Conservation (phyloP, 1,284 basidiomycete genomes). For the Thelephora terrestris region DNA sequence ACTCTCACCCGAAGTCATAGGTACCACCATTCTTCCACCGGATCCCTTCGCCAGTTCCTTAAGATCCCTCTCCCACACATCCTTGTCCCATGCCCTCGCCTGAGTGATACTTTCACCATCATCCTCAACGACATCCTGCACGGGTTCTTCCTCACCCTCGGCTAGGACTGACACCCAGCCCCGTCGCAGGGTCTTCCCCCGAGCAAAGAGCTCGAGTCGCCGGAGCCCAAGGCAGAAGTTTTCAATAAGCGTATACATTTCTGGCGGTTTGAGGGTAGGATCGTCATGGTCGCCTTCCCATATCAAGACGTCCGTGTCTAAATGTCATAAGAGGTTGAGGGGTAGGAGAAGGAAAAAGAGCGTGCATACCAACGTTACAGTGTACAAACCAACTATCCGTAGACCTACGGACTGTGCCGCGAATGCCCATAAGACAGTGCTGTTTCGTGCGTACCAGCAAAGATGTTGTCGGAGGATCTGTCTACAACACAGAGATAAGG, state of each 20-base stretch:
- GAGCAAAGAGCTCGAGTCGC: slow-evolving; percentile 86
- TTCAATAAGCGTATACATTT: slow-evolving; percentile 92
- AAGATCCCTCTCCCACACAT: slow-evolving; percentile 48
- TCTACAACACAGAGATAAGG: slow-evolving; percentile 28
- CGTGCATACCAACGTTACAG: slow-evolving; percentile 81
- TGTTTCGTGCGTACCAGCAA: slow-evolving; percentile 86
- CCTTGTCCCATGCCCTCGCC: slow-evolving; percentile 38
- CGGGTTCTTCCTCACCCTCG: slow-evolving; percentile 46
- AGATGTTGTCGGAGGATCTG: slow-evolving; percentile 74
- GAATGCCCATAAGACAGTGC: slow-evolving; percentile 98
- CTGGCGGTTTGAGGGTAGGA: slow-evolving; percentile 81
- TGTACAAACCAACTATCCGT: slow-evolving; percentile 95
- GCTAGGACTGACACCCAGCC: slow-evolving; percentile 90
- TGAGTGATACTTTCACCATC: slow-evolving; percentile 34
- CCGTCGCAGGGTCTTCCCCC: slow-evolving; percentile 59
- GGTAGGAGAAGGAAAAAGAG: background rate
- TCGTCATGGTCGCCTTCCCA: slow-evolving; percentile 84
- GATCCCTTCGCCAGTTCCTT: slow-evolving; percentile 37
- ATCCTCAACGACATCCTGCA: slow-evolving; percentile 29
- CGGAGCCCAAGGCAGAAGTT: slow-evolving; percentile 95
- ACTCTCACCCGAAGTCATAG: slow-evolving; percentile 41
- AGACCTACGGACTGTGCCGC: slow-evolving; percentile 89
- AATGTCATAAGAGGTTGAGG: slow-evolving; percentile 4
- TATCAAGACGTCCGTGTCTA: slow-evolving; percentile 93
- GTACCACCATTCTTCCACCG: slow-evolving; percentile 51